Percentiles rank a stretch among this genome's conserved stretches.
Evolutionary conservation across 2,329 filamentous ascomycete species (phyloP).

Genomic region (Diaporthe caulivora): DNA sequence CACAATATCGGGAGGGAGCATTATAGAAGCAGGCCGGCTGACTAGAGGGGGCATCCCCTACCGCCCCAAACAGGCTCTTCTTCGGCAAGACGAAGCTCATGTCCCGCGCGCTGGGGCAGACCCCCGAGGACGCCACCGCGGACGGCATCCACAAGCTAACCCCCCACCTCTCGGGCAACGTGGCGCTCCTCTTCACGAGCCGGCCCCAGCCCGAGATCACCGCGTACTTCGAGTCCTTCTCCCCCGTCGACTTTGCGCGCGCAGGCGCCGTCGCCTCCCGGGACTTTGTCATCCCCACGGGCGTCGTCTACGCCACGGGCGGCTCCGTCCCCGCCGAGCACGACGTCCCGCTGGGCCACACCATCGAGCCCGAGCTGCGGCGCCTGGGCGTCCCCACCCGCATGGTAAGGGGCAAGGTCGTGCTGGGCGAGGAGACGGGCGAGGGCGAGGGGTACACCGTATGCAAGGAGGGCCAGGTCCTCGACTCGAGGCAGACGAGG

Average conservation of each 20-base stretch:
- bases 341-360: slow-evolving; percentile 89
- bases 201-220: slow-evolving; percentile 76
- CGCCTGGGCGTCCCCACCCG: slow-evolving; percentile 91
- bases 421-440: slow-evolving; percentile 72
- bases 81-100: slow-evolving; percentile 99
- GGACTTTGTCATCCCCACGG: slow-evolving; percentile 83
- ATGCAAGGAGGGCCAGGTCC: slow-evolving; percentile 84
- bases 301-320: slow-evolving; percentile 83
- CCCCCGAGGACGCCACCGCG: slow-evolving; percentile 82
- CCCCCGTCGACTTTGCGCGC: slow-evolving; percentile 89
- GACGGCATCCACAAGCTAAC: slow-evolving; percentile 80
- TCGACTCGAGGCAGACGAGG: slow-evolving; percentile 93
- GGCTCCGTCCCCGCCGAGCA: slow-evolving; percentile 84
- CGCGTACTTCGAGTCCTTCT: slow-evolving; percentile 78
- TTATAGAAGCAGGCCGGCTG: slow-evolving; percentile 29
- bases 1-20: not conserved
- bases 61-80: slow-evolving; percentile 76
- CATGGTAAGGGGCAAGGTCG: slow-evolving; percentile 89
- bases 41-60: slow-evolving; percentile 4
- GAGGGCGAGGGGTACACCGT: slow-evolving; percentile 75
- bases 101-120: slow-evolving; percentile 90
- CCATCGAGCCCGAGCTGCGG: slow-evolving; percentile 89
- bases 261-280: slow-evolving; percentile 82
- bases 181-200: slow-evolving; percentile 92
- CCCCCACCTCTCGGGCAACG: slow-evolving; percentile 80